Evolutionary conservation across 108 stramenopile genomes (phyloP), one percentile per base, ranked within the genome.

Genomic region (Nitzschia sp.): DNA sequence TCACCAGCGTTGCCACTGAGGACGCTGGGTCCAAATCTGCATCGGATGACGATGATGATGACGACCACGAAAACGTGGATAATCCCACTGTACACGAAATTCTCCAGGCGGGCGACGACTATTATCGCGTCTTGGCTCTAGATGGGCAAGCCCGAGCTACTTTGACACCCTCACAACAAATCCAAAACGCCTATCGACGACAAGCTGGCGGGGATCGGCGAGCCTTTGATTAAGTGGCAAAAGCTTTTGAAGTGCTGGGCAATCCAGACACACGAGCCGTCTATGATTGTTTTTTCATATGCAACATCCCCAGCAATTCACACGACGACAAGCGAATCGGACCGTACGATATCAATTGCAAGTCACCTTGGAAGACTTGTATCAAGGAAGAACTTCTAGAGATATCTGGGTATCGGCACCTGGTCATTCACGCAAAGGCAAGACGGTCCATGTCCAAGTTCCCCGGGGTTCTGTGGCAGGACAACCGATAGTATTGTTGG

Each of bases 171-270:
- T n/a, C n/a, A n/a, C n/a, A n/a, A n/a, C 57, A 76, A 54, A 91
- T 95, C 2, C 68, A 82, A 72, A 98, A 98, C 61, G 98, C 98
- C 13, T 97, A 97, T 78, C 84, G 96, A 23, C 75, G 88, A 61
- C 89, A 95, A 32, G 88, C 92, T 27, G 86, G 90, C 35, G 81
- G 80, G 35, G 87, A 90, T 70, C 76, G 91, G 47, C 34, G 78
- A 13, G 91, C 86, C 28, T 98, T 99, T 75, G 96, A 98, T 68
- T 90, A 95, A 47, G 95, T 98, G 17, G 77, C 88, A 15, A 87
- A 96, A 71, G 97, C 97, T 8, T 98, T 97, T 76, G 97, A 97
- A 45, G 90, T 99, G 0, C 66, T 99, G n/a, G 80, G 87, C 46
- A 96, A 95, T 85, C 82, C 87, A 30, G 79, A 72, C 15, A 97